Percentiles rank a stretch among this genome's conserved stretches.
Conservation (phyloP, 140 eudicot genomes). For the Cichorium intybus region DNA sequence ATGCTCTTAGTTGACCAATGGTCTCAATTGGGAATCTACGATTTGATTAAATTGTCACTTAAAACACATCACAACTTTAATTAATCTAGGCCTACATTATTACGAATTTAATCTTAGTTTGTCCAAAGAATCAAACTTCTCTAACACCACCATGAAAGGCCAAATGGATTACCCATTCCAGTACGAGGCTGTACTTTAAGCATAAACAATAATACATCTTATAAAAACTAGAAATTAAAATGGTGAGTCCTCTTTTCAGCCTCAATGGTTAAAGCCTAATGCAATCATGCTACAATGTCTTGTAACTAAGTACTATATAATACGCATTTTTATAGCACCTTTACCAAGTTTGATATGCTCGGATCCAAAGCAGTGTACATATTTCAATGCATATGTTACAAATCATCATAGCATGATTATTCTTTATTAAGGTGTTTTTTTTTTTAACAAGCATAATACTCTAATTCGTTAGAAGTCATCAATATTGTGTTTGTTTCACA, state of each 20-base stretch:
- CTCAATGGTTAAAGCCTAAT: no score
- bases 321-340: background rate
- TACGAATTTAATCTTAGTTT: slow-evolving; percentile 11
- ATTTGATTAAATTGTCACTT: slow-evolving; percentile 14
- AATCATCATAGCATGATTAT: no score
- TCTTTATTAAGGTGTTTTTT: no score
- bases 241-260: background rate
- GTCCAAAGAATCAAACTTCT: slow-evolving; percentile 15
- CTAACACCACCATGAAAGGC: background rate
- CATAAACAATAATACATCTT: background rate
- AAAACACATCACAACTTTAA: slow-evolving; percentile 17
- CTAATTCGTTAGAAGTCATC: no score
- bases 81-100: slow-evolving; percentile 15
- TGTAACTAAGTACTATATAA: no score
- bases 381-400: no score
- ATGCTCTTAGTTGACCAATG: slow-evolving; percentile 27
- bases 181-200: background rate
- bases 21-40: slow-evolving; percentile 19
- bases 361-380: no score
- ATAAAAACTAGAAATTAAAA: background rate
- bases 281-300: no score
- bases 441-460: no score
- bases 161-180: slow-evolving; percentile 1
- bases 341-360: no score
- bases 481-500: no score